Evolutionary conservation across 2,329 filamentous ascomycete genomes (phyloP).

Genomic region (Laburnicola sp.): DNA sequence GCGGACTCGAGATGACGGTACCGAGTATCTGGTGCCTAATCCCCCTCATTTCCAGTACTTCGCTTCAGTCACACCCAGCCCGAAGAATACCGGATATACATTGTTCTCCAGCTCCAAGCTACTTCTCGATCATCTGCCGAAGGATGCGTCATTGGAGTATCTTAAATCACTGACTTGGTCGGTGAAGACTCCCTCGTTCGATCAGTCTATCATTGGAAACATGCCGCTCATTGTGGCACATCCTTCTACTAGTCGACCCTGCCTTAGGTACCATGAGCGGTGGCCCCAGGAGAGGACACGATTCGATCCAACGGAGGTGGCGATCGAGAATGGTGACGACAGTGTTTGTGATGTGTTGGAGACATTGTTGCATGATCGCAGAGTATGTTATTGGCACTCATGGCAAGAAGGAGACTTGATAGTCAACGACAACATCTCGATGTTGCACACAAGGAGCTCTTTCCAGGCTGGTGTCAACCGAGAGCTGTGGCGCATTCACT

Average conservation of each 20-base stretch:
- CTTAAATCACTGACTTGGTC: constrained; percentile 53
- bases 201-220: constrained; percentile 47
- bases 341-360: constrained; percentile 47
- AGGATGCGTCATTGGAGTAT: constrained; percentile 38
- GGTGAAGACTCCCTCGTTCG: constrained; percentile 55
- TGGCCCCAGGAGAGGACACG: constrained; percentile 57
- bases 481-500: constrained; percentile 58
- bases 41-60: constrained; percentile 56
- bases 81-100: constrained; percentile 58
- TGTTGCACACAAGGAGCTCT: constrained; percentile 56
- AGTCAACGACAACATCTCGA: constrained; percentile 56
- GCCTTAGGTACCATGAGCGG: constrained; percentile 59
- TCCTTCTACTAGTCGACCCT: constrained; percentile 52
- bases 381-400: constrained; percentile 54
- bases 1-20: constrained; percentile 34
- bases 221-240: constrained; percentile 54
- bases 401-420: constrained; percentile 61
- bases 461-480: constrained; percentile 51
- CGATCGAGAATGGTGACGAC: constrained; percentile 48
- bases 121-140: constrained; percentile 53
- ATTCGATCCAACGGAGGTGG: constrained; percentile 53
- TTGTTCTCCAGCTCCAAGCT: constrained; percentile 58
- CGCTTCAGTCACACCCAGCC: constrained; percentile 52
- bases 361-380: constrained; percentile 53
- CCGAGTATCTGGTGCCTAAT: constrained; percentile 20